A percentile compares a stretch with the other conserved stretches of the same genome.
Evolutionary conservation across 345 rosid species (phyloP).

Genomic region (Pelargonium nanum): DNA sequence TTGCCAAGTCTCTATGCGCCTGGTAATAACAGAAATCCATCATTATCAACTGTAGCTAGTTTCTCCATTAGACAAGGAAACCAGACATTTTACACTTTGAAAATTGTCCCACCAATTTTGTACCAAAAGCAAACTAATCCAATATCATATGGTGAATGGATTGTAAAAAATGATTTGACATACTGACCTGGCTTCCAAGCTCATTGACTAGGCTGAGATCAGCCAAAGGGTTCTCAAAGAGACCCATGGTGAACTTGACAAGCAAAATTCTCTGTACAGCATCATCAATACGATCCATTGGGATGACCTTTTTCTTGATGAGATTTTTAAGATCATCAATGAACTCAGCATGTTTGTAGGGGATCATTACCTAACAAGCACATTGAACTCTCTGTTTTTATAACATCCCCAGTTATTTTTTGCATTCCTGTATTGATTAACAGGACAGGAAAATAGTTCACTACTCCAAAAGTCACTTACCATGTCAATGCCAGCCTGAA

Average conservation of each 20-base stretch:
- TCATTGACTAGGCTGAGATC: slow-evolving; percentile 59
- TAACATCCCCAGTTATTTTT: slow-evolving; percentile 1
- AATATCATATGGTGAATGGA: neutral
- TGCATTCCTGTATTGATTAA: neutral
- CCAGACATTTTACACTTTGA: neutral
- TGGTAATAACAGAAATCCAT: slow-evolving; percentile 16
- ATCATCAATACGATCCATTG: slow-evolving; percentile 81
- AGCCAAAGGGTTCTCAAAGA: slow-evolving; percentile 87
- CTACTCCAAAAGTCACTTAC: slow-evolving; percentile 21
- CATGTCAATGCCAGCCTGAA: slow-evolving; percentile 94
- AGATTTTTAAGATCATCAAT: slow-evolving; percentile 53
- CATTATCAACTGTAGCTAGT: slow-evolving; percentile 6
- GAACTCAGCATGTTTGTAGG: slow-evolving; percentile 60
- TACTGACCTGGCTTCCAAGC: slow-evolving; percentile 76
- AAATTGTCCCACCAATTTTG: too few species aligned
- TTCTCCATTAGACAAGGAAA: neutral
- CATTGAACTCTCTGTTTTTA: neutral
- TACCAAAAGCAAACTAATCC: too few species aligned
- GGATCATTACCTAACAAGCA: slow-evolving; percentile 77
- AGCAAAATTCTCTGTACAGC: slow-evolving; percentile 72
- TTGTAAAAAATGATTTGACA: neutral
- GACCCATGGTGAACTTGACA: slow-evolving; percentile 83
- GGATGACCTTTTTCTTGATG: slow-evolving; percentile 46
- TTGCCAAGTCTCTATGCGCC: slow-evolving; percentile 90
- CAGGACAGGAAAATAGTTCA: neutral